Conservation (phyloP, 257 asterid genomes). For the Solanum rostratum region DNA sequence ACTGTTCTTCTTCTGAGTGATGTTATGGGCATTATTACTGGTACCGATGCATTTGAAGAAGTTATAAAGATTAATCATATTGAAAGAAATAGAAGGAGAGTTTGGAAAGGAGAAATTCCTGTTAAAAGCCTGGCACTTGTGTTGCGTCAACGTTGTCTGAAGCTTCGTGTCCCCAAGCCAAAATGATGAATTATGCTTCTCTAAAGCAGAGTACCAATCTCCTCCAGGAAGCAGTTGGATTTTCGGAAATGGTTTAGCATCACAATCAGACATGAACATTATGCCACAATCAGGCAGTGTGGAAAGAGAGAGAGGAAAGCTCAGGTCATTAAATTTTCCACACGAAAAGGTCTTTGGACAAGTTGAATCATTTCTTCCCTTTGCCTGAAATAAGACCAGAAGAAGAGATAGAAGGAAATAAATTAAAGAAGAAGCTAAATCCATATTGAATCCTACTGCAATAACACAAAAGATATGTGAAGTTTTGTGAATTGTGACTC, state of each 20-base stretch:
- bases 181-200: not conserved
- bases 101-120: not conserved
- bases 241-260: not conserved
- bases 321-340: too few relatives aligned
- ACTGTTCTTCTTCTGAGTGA: not conserved
- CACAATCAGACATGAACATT: not conserved
- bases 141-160: not conserved
- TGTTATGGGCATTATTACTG: not conserved
- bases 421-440: not conserved
- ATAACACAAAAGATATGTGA: not conserved
- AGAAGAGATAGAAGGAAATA: not conserved
- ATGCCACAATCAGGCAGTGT: not conserved
- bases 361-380: not conserved
- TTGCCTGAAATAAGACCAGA: not conserved
- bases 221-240: not conserved
- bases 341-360: not conserved
- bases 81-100: not conserved
- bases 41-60: not conserved
- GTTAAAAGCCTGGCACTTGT: not conserved
- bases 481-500: not conserved
- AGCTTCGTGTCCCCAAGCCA: not conserved
- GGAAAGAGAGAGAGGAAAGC: not conserved
- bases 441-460: not conserved
- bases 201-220: not conserved
- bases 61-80: rapidly evolving